Conservation (phyloP, 208 protist species). For the Leishmania turanica region DNA sequence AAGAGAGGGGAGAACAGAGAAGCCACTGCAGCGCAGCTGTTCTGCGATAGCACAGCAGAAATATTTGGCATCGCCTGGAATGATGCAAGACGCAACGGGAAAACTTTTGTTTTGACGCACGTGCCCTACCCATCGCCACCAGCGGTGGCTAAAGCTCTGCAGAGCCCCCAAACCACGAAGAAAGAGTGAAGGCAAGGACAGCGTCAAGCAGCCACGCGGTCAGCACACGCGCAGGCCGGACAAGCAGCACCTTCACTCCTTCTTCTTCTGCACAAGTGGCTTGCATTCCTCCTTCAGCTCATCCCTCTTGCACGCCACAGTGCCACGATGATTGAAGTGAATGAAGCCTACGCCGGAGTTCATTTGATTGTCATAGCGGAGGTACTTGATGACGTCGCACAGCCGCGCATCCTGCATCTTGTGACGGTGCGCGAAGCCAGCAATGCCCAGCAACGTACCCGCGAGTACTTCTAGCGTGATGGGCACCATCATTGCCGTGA, state of each 20-base stretch:
- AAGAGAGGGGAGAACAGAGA: background rate
- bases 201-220: background rate
- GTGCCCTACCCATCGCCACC: background rate
- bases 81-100: background rate
- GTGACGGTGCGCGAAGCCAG: conserved; percentile 53
- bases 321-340: conserved; percentile 90
- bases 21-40: background rate
- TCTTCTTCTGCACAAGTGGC: conserved; percentile 39
- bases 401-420: conserved; percentile 61
- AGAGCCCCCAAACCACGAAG: background rate
- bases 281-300: conserved; percentile 42
- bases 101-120: background rate
- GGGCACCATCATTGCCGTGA: conserved; percentile 33
- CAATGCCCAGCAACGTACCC: conserved; percentile 45
- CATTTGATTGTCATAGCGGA: conserved; percentile 69
- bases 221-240: background rate
- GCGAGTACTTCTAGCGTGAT: conserved; percentile 38
- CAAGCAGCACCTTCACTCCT: conserved; percentile 24
- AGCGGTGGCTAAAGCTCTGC: background rate
- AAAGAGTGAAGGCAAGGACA: background rate
- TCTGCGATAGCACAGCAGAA: background rate
- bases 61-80: background rate
- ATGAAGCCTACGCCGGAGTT: conserved; percentile 78
- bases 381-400: conserved; percentile 52
- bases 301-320: conserved; percentile 32